These are phyloP conservation scores for Verbena officinalis DNA, from an alignment of 257 asterid species.

Conservation along the genomic window DNA sequence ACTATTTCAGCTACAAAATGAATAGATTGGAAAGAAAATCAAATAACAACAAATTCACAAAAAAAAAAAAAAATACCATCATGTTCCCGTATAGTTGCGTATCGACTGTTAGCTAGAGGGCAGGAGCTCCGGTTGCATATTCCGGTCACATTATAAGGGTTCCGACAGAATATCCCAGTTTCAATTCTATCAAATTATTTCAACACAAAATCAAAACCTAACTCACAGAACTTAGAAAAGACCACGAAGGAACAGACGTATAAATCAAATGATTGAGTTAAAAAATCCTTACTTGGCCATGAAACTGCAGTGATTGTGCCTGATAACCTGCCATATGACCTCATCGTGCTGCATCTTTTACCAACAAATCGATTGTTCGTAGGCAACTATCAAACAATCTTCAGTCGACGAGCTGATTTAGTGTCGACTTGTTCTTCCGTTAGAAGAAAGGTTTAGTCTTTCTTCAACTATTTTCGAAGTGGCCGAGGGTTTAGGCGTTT, in stretches of 20 bases:
- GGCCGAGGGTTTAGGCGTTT: constrained; percentile 27
- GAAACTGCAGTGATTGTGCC: constrained; percentile 99
- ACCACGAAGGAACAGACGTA: constrained; percentile 4
- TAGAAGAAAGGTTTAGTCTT: not conserved
- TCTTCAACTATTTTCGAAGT: not conserved
- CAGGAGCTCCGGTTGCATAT: constrained; percentile 95
- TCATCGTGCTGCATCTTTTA: constrained; percentile 94
- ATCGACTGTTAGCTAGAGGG: constrained; percentile 97
- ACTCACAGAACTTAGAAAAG: not conserved
- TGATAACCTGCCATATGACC: constrained; percentile 97
- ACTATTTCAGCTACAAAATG: constrained; percentile 2
- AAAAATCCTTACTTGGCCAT: constrained; percentile 74
- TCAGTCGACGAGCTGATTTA: not conserved
- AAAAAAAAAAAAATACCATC: constrained; percentile 52
- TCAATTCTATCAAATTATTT: constrained; percentile 52
- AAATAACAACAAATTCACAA: not conserved
- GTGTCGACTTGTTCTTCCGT: too few relatives aligned
- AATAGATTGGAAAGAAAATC: not conserved
- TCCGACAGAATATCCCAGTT: constrained; percentile 88
- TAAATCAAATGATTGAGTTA: not conserved
- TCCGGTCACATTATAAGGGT: constrained; percentile 93
- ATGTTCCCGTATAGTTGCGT: constrained; percentile 88
- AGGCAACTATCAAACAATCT: not conserved
- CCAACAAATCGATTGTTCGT: not conserved
- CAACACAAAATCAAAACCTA: not conserved